A percentile compares a stretch with the other conserved stretches of the same genome.
These are phyloP conservation scores for Apiotrichum gracile DNA, from an alignment of 1,284 basidiomycete genomes.

Conservation along the genomic window DNA sequence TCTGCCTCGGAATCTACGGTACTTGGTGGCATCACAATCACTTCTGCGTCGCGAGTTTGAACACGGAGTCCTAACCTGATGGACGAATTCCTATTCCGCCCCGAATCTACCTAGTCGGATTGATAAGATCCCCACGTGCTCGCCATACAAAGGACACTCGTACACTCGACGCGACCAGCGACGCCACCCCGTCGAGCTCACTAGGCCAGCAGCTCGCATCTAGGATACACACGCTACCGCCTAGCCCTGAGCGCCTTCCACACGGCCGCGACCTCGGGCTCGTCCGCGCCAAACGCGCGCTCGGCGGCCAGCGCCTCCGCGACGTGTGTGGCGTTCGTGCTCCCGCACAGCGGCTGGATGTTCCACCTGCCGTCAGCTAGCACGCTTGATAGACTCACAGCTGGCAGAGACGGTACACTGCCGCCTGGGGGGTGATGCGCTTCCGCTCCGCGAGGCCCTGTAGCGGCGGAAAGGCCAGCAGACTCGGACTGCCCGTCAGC, in stretches of 20 bases:
- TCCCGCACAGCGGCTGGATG: conserved; percentile 40
- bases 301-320: conserved; percentile 56
- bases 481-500: conserved; percentile 62
- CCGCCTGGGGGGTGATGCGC: conserved; percentile 58
- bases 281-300: conserved; percentile 46
- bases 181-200: too few species aligned
- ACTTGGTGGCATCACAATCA: too few species aligned
- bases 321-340: conserved; percentile 54
- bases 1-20: too few species aligned
- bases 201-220: too few species aligned
- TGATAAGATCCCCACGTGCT: too few species aligned
- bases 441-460: conserved; percentile 50
- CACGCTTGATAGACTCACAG: conserved; percentile 17
- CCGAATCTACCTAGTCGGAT: too few species aligned
- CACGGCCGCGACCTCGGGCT: conserved; percentile 19
- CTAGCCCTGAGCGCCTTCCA: conserved; percentile 16
- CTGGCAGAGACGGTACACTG: conserved; percentile 63
- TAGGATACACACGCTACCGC: too few species aligned
- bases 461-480: conserved; percentile 55
- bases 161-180: too few species aligned
- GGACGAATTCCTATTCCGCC: too few species aligned
- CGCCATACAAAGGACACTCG: too few species aligned
- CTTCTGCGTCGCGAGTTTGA: too few species aligned
- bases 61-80: too few species aligned
- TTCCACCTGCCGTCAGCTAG: conserved; percentile 27